A percentile compares a stretch with the other conserved stretches of the same genome.
phyloP scores from a whole-genome alignment of 1,284 basidiomycete genomes.

The Melampsora americana region DNA sequence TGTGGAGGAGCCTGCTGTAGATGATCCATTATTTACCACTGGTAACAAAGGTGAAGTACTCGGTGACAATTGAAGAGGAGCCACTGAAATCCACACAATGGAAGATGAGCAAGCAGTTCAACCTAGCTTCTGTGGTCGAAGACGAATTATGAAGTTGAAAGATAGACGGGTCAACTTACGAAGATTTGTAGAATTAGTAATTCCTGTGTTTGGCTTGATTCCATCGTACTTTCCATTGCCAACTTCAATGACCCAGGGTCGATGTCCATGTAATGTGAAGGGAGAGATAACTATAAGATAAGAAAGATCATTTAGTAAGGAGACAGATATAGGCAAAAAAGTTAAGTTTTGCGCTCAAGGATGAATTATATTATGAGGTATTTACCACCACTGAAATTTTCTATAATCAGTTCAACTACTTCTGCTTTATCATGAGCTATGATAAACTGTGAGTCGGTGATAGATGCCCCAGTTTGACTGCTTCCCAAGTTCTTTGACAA shows the following conservation, averaged over 20 bases:
- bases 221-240: slow-evolving; percentile 28
- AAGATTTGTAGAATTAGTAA: slow-evolving; percentile 13
- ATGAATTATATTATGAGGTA: no score
- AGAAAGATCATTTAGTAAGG: no score
- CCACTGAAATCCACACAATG: no score
- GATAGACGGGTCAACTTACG: neutral
- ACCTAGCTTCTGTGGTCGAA: no score
- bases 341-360: no score
- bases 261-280: slow-evolving; percentile 37
- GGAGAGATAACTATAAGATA: slow-evolving; percentile 10
- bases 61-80: no score
- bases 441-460: slow-evolving; percentile 28
- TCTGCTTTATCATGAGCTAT: slow-evolving; percentile 32
- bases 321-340: no score
- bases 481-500: slow-evolving; percentile 24
- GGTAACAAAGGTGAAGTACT: no score
- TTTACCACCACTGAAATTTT: slow-evolving; percentile 41
- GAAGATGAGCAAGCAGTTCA: no score
- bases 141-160: no score
- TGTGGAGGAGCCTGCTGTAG: no score
- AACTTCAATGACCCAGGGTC: slow-evolving; percentile 37
- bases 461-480: slow-evolving; percentile 23
- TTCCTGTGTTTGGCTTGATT: slow-evolving; percentile 8
- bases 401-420: slow-evolving; percentile 39
- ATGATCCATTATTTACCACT: no score